Base-by-base conservation (phyloP, 2,329 filamentous ascomycete genomes). In the Rhinocladiella mackenziei region DNA sequence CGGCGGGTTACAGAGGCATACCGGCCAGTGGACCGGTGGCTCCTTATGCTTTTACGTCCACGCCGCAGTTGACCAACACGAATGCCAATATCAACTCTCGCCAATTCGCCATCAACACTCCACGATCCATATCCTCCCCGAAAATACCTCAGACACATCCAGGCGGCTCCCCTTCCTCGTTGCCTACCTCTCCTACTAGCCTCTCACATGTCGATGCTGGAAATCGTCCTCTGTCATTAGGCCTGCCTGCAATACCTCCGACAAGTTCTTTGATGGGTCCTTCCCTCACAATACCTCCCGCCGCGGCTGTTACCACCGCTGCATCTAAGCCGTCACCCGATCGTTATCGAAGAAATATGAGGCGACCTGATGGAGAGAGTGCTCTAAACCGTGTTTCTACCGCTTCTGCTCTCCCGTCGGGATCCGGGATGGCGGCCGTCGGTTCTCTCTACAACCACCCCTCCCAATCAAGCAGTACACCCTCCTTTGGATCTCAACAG, bases 31-130 rank as follows among this genome's bases (percentile, higher is more conserved):
- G 74, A 69, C 78, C 83, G 10, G 78, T 86, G 50, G 83, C 87
- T 60, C 84, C 84, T 6, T 89, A 89, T 66, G 83, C 84, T 30
- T 89, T 89, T 61, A 84, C 79, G 2, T 76, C 73, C 56, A 83
- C 83, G n/a, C 82, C 84, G 17, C 81, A 74, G 52, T 66, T 86
- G 56, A 75, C 77, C 49, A 76, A 73, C 48, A 45, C 59, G n/a
- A n/a, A n/a, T n/a, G n/a, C n/a, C 30, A 50, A 41, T 30, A 10
- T 15, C 33, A 46, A 46, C 23, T 20, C 42, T 14, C 48, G 48
- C 20, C 43, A 33, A 15, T 43, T 43, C 19, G 37, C 30, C 14
- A 18, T 41, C 26, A 50, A 40, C 10, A 29, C 46, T 11, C 39
- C 39, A 32, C 35, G 76, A 58, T 73, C 75, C 14, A 66, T 66